Conservation (phyloP, 352 stramenopile genomes). For the Pythium angustatum region DNA sequence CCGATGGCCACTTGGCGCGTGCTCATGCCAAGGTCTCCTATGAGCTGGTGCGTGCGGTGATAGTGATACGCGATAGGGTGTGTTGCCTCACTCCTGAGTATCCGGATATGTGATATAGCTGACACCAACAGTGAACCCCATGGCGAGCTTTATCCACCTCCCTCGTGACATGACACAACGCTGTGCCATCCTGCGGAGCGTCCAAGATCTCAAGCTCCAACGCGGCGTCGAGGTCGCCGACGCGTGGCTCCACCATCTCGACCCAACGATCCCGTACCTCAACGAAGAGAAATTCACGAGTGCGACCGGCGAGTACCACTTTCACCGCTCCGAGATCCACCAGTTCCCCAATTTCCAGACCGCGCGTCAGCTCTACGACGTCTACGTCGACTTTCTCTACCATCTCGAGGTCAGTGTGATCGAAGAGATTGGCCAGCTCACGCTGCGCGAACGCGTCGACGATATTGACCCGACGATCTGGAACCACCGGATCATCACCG, state of each 20-base stretch:
- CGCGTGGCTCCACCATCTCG: conserved; percentile 3
- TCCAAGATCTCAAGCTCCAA: conserved; percentile 46
- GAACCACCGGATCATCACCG: conserved; percentile 46
- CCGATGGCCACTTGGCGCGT: not conserved
- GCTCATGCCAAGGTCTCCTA: conserved; percentile 3
- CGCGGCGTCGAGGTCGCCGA: conserved; percentile 15
- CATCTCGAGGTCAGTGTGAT: conserved; percentile 62
- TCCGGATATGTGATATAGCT: not conserved
- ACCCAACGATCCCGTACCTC: conserved; percentile 10
- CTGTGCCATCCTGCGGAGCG: not conserved
- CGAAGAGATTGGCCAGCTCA: conserved; percentile 45
- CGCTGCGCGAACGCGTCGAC: conserved; percentile 50
- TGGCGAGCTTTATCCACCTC: conserved; percentile 13
- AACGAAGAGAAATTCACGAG: conserved; percentile 12
- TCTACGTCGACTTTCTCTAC: conserved; percentile 37
- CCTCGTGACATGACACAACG: conserved; percentile 7
- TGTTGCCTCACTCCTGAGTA: no score
- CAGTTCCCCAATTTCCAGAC: conserved; percentile 39
- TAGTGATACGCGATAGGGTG: no score
- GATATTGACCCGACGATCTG: conserved; percentile 35
- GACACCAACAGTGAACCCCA: not conserved
- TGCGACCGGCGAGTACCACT: conserved; percentile 5
- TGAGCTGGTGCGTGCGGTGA: not conserved
- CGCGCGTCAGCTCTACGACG: conserved; percentile 45
- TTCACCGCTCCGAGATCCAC: conserved; percentile 16